A percentile compares a stretch with the other conserved stretches of the same genome.
Evolutionary conservation across 2,329 filamentous ascomycete species (phyloP).

Genomic region (Microascus cirrosus): DNA sequence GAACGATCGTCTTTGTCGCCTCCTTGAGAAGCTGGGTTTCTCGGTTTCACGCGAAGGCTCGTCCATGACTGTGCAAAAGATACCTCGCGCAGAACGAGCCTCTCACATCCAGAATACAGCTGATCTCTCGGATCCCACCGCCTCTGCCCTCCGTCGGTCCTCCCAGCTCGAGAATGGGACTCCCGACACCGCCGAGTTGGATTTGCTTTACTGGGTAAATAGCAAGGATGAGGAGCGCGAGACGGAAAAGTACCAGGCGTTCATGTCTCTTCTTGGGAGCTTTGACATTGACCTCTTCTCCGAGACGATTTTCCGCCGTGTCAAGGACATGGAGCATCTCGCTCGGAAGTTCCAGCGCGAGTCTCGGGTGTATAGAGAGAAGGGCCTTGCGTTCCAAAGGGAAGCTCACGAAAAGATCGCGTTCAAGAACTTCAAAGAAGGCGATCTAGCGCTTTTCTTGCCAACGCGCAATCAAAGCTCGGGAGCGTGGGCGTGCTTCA

Average conservation of each 20-base stretch:
- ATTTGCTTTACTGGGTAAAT: slow-evolving; percentile 74
- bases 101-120: slow-evolving; percentile 40
- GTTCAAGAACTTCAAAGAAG: slow-evolving; percentile 91
- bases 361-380: slow-evolving; percentile 75
- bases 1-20: slow-evolving; percentile 69
- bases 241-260: slow-evolving; percentile 61
- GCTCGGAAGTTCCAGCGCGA: slow-evolving; percentile 92
- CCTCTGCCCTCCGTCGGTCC: slow-evolving; percentile 40
- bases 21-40: slow-evolving; percentile 82
- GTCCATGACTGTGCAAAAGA: slow-evolving; percentile 63
- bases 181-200: slow-evolving; percentile 54
- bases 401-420: slow-evolving; percentile 95
- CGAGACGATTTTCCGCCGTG: slow-evolving; percentile 75
- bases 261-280: slow-evolving; percentile 59
- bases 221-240: slow-evolving; percentile 49
- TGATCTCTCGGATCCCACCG: slow-evolving; percentile 42
- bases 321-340: slow-evolving; percentile 88
- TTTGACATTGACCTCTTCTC: slow-evolving; percentile 80
- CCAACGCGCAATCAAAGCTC: slow-evolving; percentile 91
- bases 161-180: slow-evolving; percentile 41
- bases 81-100: slow-evolving; percentile 48
- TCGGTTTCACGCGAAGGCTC: slow-evolving; percentile 64
- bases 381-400: slow-evolving; percentile 66
- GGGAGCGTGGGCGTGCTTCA: slow-evolving; percentile 96
- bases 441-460: slow-evolving; percentile 85